Base-by-base conservation (phyloP, 1,284 basidiomycete species). In the Baeospora myosura region DNA sequence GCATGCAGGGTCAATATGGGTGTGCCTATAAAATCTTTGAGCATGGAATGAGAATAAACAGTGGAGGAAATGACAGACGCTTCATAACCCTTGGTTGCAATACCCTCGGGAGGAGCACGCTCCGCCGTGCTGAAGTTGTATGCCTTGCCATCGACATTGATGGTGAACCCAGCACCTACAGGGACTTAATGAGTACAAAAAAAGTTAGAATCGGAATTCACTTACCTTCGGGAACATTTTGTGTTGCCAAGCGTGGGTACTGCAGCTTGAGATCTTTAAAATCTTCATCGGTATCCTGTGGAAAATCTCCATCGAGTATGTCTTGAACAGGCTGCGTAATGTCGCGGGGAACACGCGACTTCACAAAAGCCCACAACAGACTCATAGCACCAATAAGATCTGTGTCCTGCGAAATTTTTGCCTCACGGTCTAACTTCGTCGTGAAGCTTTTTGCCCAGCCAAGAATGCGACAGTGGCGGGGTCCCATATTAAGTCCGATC, bases 331-430 rank as follows among this genome's bases (percentile, higher is more conserved):
- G 11, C n/a, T n/a, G n/a, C 2, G 17, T 34, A 5, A 41, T 32
- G 21, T 41, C 39, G 17, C 8, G 3, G 31, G 30, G 30, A 18
- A 41, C 21, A 3, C 12, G 10, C 4, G 26, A 7, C 5, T 18
- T 18, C 10, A 41, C 29, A 6, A 41, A 14, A 14, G 39, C 39
- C 39, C 30, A 41, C 5, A 41, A 21, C 2, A 41, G 16, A 23
- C 39, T 41, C 39, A 41, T 31, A 20, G 39, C 39, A 17, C 39
- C 30, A 41, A 41, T 41, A 3, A 41, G 28, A 14, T 41, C 30
- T 0, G 11, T 30, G 20, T 41, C 30, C 10, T 41, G 30, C 2
- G 32, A n/a, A 3, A 3, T 34, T 20, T n/a, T n/a, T n/a, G n/a
- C n/a, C n/a, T n/a, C n/a, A n/a, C n/a, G n/a, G n/a, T n/a, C n/a